Evolutionary conservation across 2,329 filamentous ascomycete species (phyloP).

Genomic region (Dichotomopilus funicola): DNA sequence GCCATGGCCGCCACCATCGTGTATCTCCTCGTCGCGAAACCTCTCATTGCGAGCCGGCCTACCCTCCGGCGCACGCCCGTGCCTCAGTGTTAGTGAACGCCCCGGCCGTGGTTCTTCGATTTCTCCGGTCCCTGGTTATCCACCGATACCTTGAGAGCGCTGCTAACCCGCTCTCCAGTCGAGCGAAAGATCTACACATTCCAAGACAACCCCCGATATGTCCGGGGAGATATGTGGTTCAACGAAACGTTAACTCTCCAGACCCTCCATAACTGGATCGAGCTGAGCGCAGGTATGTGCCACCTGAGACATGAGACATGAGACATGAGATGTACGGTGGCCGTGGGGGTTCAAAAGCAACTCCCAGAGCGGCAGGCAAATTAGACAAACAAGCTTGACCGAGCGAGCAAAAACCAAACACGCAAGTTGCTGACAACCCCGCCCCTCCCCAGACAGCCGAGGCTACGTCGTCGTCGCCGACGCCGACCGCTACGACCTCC

Average conservation of each 20-base stretch:
- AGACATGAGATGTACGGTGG: too few species aligned
- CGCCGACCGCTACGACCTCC: conserved; percentile 25
- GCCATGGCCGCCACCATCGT: conserved; percentile 28
- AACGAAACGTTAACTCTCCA: conserved; percentile 28
- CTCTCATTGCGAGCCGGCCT: background rate
- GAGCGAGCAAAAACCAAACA: too few species aligned
- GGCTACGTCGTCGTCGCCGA: conserved; percentile 31
- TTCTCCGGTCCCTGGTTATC: too few species aligned
- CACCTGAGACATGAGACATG: too few species aligned
- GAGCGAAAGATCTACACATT: conserved; percentile 32
- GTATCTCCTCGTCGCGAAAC: conserved; percentile 20
- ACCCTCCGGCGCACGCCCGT: conserved; percentile 24
- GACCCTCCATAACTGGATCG: conserved; percentile 32
- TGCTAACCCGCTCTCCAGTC: conserved; percentile 24
- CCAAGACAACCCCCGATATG: conserved; percentile 27
- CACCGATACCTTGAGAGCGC: background rate
- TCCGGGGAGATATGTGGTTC: conserved; percentile 32
- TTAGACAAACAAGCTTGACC: too few species aligned
- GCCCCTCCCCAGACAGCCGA: conserved; percentile 22
- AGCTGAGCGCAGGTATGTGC: conserved; percentile 25
- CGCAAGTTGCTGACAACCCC: background rate
- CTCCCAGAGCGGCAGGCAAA: too few species aligned
- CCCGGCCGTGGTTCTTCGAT: too few species aligned
- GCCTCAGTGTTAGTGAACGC: conserved; percentile 26
- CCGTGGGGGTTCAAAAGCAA: too few species aligned